Percentiles rank a stretch among this genome's conserved stretches.
phyloP scores from a whole-genome alignment of 176 grass and related monocot species.

The Bonia amplexicaulis region DNA sequence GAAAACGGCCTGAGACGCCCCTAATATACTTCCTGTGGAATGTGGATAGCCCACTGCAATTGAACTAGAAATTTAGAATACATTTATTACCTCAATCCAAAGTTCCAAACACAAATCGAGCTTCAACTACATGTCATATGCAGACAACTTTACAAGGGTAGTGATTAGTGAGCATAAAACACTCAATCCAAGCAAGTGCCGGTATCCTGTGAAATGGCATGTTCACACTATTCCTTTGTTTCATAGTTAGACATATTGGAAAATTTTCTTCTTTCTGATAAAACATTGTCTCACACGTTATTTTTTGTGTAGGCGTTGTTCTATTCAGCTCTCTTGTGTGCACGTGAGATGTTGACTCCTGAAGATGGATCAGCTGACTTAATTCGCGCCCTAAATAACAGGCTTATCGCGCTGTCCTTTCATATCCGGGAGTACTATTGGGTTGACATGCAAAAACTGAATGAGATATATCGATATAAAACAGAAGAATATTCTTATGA shows the following conservation, averaged over 20 bases:
- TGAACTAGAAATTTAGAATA: no score
- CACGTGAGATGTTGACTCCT: constrained; percentile 76
- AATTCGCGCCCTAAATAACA: constrained; percentile 82
- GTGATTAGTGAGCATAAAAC: background rate
- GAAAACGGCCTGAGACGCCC: no score
- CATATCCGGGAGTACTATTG: constrained; percentile 93
- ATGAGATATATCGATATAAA: constrained; percentile 95
- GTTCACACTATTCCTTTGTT: background rate
- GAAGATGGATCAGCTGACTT: constrained; percentile 89
- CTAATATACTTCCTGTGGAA: no score
- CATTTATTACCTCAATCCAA: no score
- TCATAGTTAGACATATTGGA: background rate
- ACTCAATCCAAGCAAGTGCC: background rate
- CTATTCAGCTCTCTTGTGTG: constrained; percentile 84
- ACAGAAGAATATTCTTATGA: constrained; percentile 91
- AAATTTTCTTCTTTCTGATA: background rate
- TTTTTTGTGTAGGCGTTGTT: constrained; percentile 64
- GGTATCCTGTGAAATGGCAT: background rate
- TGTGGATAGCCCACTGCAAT: no score
- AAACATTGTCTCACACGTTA: background rate
- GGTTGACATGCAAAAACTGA: constrained; percentile 77
- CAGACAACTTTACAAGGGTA: background rate
- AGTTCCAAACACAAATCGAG: no score
- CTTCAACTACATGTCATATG: no score
- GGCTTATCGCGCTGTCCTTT: constrained; percentile 79